Evolutionary conservation across 2,329 filamentous ascomycete genomes (phyloP), one percentile per base, ranked within the genome.

Genomic region (Penicillium carneum): DNA sequence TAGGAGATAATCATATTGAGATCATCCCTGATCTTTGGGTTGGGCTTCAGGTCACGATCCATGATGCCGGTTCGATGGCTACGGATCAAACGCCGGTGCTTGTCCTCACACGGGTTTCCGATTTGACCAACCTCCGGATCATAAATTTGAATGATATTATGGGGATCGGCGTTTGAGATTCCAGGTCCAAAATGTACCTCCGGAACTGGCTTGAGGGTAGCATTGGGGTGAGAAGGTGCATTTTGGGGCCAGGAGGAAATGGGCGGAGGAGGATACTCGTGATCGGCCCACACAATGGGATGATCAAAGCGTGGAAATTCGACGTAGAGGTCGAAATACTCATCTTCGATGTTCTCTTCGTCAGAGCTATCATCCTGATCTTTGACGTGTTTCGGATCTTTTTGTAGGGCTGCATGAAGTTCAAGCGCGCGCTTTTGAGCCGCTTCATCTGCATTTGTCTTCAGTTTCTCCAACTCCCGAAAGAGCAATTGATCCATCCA

Each of bases 401-500:
- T 63, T 16, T 59, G 57, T 41, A 63, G 63, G 3, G 45, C 52
- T 62, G 74, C 63, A 65, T 79, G 76, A 64, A 77, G 54, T 58
- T 72, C 60, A 55, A 77, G 67, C 12, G 76, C 80, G 59, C 84
- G 83, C 74, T 86, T 90, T 69, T 87, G 81, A 1, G 87, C 87
- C 42, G 86, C 84, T 69, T 84, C 86, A 38, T 90, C 87, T 11
- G 87, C 86, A 70, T 88, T 84, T 2, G 87, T 74, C 23, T 89
- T 87, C 60, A 88, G 84, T 78, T 91, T 95, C 79, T 97, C 94
- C 62, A 96, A 89, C 53, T 90, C 90, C 42, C 94, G 88, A 75
- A 96, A 99, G 2, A 97, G 93, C 69, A 98, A 85, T 72, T 95
- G 91, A 76, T 99, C 95, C 45, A 99, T 85, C 96, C 95, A 99